Conservation (phyloP, 441 rosid species). For the Gossypium schwendimanii region DNA sequence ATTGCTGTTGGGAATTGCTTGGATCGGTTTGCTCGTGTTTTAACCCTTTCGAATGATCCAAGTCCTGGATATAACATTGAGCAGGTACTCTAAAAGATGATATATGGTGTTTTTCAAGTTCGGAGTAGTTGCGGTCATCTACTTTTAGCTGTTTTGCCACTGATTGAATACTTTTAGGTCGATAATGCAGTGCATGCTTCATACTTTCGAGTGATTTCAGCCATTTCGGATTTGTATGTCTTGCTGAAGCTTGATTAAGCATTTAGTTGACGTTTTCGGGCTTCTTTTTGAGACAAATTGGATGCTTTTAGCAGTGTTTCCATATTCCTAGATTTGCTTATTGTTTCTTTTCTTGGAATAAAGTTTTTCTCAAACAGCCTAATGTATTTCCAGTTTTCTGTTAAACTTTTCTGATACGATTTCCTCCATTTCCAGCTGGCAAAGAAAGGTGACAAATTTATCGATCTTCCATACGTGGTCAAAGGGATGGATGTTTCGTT, state of each 20-base stretch:
- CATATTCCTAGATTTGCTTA: neutral
- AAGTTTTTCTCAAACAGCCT: neutral
- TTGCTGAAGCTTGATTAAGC: no score
- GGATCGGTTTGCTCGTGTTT: conserved; percentile 86
- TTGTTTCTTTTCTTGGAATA: neutral
- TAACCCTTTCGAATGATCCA: conserved; percentile 85
- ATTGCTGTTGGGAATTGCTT: conserved; percentile 96
- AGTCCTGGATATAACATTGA: conserved; percentile 96
- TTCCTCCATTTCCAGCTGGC: conserved; percentile 55
- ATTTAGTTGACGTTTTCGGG: neutral
- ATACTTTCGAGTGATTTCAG: no score
- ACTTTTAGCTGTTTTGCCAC: neutral
- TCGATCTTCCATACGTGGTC: conserved; percentile 85
- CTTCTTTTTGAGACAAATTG: neutral
- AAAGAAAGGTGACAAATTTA: conserved; percentile 81
- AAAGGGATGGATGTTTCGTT: conserved; percentile 97
- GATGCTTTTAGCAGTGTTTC: neutral
- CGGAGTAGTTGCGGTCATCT: neutral
- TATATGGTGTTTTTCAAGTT: neutral
- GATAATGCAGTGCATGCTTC: no score
- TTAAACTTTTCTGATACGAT: neutral
- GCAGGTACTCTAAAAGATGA: conserved; percentile 44
- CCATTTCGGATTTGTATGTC: no score
- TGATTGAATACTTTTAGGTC: no score
- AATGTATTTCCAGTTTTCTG: neutral